Conservation (phyloP, 129 eudicot genomes). For the Deinandra increscens region DNA sequence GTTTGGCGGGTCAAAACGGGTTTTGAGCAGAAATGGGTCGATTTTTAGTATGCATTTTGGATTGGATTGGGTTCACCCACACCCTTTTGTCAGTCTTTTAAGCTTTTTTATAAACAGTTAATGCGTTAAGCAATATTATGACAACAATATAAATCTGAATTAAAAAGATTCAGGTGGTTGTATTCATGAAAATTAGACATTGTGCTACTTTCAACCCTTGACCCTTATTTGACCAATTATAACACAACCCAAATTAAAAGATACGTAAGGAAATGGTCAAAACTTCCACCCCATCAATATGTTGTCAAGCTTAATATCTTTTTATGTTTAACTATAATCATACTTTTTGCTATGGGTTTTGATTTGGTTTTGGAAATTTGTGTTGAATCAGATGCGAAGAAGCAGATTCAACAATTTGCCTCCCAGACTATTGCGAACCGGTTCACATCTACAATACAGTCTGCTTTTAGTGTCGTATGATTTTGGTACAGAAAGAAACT, state of each 20-base stretch:
- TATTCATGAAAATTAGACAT: not conserved
- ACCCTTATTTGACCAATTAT: not conserved
- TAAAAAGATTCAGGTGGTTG: not conserved
- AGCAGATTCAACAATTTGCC: constrained; percentile 98
- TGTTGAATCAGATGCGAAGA: constrained; percentile 85
- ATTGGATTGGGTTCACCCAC: constrained; percentile 4
- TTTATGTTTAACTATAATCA: not conserved
- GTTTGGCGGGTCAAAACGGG: not conserved
- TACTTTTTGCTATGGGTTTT: not conserved
- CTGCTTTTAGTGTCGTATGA: constrained; percentile 90
- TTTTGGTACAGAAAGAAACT: constrained; percentile 10
- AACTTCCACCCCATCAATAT: not conserved
- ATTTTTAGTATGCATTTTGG: not conserved
- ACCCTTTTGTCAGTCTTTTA: not conserved
- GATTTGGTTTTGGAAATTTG: not conserved
- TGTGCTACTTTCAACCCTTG: not conserved
- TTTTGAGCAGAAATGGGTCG: not conserved
- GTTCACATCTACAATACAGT: constrained; percentile 61
- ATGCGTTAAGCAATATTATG: not conserved
- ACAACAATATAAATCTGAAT: not conserved
- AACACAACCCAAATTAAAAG: not conserved
- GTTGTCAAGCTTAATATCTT: not conserved
- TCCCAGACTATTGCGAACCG: constrained; percentile 83
- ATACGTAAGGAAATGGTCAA: not conserved
- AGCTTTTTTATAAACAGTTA: not conserved